Evolutionary conservation across 2,329 filamentous ascomycete species (phyloP), one percentile per base, ranked within the genome.

Genomic region (Colletotrichum acutatum): DNA sequence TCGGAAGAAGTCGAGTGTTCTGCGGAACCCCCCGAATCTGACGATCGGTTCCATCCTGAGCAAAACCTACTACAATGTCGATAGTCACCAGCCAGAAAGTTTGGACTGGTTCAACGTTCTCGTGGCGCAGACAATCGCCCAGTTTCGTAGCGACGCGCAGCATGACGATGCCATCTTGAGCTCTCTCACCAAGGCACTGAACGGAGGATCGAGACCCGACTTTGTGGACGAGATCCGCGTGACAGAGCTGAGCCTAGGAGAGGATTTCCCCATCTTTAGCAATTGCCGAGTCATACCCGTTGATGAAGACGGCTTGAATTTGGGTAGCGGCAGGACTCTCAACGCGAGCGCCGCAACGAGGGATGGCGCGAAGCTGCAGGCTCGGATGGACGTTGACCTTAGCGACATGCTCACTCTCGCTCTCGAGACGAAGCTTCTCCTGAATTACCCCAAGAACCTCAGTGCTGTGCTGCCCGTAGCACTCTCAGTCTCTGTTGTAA

Each of bases 31-130:
- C 0, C 92, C 93, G 0, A 90, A 90, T 4, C 90, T 97, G 22
- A 97, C 95, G 5, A 97, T 97, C n/a, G 93, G 93, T 63, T 97
- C 95, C 11, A 98, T 99, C 74, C 88, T 99, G 30, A 93, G 92
- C 77, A 99, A 99, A 85, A 98, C 97, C 26, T 99, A 98, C 83
- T 99, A 99, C 85, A 98, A 97, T 80, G 94, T 97, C 56, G 90
- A 97, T 77, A 95, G 94, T 73, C 97, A 99, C 82, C 97, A 98
- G 82, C 97, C 97, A 1, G 97, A 99, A 83, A 97, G 94, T 71
- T 84, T 99, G 74, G 97, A 99, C 83, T 99, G 97, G 97, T 98
- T 99, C 88, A 99, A 99, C 80, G 97, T 99, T 30, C 87, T 99
- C 68, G 92, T 98, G 64, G 97, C 95, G 2, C 97, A 99, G 84